Base-by-base conservation (phyloP, 23 red algal species). In the Gracilariopsis chorda region DNA sequence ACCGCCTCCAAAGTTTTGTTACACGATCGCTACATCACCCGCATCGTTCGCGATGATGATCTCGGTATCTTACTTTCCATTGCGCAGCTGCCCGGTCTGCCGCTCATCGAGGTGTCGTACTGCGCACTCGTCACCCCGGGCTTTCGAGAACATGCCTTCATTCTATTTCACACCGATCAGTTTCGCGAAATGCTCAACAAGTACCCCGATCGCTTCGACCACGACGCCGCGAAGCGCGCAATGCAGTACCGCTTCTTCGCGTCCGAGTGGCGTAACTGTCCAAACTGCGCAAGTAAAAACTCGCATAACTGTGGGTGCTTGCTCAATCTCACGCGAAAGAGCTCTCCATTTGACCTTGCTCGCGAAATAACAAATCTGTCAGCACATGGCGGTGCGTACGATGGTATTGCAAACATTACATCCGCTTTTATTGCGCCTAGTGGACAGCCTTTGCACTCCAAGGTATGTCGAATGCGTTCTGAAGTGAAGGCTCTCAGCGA, bases 81-180 rank as follows among this genome's bases (percentile, higher is more conserved):
- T 14, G 24, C 78, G 4, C 25, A 82, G 32, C 34, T 36, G 27
- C 37, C 41, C 33, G 55, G 62, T 56, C 35, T 58, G 48, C 35
- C 32, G 7, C 23, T 86, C 32, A 72, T 65, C n/a, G 62, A 86
- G 82, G 44, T 86, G 14, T 69, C 82, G 17, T 86, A 70, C 59
- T 86, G 47, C 23, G 20, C 61, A 12, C 58, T 86, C 9, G 20
- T 51, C n/a, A 49, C 62, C 9, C 60, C 82, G 20, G 23, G 57
- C 35, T 48, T 14, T 47, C 60, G 59, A 7, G 62, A 86, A n/a
- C 62, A 86, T 34, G 63, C 46, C 43, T 86, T 86, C 45, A 11
- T 65, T 7, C 44, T 72, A 3, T 56, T 69, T 32, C 19, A 42
- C 1, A 53, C 36, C 12, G 47, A 86, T 3, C 36, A 24, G 8